Evolutionary conservation across 805 yeast species (phyloP), one percentile per base, ranked within the genome.

Genomic region (Priceomyces carsonii): DNA sequence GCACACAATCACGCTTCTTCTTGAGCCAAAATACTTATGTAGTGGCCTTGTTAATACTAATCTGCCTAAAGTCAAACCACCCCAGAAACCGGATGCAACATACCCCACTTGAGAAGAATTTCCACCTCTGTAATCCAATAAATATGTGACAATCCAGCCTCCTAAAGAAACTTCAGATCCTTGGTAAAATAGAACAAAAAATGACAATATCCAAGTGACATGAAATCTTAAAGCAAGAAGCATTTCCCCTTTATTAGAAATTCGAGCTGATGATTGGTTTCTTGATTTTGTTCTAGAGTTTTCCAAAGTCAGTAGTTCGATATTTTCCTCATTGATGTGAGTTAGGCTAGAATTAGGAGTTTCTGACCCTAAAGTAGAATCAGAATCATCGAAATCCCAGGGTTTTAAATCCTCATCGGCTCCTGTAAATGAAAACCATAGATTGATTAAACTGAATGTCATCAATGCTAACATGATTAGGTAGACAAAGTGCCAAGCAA

Each of bases 81-180:
- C 71, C 89, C 89, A 83, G 50, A 73, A 82, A 10, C 85, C 82
- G 4, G 87, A 73, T 0, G 83, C 78, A 9, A 81, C 77, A 48
- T 76, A 80, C 6, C 88, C 83, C 50, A 79, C 74, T 14, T 62
- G 53, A 1, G 62, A 47, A 20, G 62, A 62, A 32, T 65, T 60
- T 12, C 79, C 79, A 10, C 68, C 57, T 38, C 84, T 71, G 34
- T 78, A 73, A 17, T 70, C 73, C 26, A 79, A 63, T 36, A 84
- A 57, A 48, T 73, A 84, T 3, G 87, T 77, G 30, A 79, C 79
- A 13, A 79, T 61, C 89, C 90, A 83, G 2, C 87, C 82, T 1
- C 82, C 88, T 40, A 82, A 59, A 1, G 82, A 60, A 18, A 82
- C 81, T 53, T 83, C 90, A 2, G 79, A 74, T 5, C 90, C 91